Percentiles rank a stretch among this genome's conserved stretches.
These are phyloP conservation scores for Trichoderma asperellum DNA, from an alignment of 2,329 filamentous ascomycete species.

Conservation along the genomic window DNA sequence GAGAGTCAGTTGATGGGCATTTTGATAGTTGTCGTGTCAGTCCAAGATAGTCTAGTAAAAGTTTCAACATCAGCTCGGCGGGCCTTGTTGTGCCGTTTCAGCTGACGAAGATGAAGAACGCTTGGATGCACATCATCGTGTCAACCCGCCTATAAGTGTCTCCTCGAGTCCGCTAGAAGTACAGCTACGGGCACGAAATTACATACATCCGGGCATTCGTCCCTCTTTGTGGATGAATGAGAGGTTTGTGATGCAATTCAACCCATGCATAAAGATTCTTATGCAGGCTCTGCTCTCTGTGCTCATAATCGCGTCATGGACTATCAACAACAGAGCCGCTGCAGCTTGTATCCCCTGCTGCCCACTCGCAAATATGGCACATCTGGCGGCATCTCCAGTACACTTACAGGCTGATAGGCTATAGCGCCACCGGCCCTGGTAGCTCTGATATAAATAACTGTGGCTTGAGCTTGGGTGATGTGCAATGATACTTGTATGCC, in stretches of 20 bases:
- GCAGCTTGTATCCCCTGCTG: neutral
- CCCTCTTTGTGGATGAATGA: neutral
- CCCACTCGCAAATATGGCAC: no score
- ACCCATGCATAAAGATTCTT: neutral
- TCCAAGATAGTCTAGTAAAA: neutral
- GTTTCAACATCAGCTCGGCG: neutral
- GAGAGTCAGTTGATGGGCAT: neutral
- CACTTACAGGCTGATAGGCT: neutral
- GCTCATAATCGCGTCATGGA: constrained; percentile 23
- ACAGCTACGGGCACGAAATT: neutral
- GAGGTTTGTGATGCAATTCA: constrained; percentile 12
- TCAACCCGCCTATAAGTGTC: neutral
- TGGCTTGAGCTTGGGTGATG: neutral
- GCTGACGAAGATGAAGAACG: neutral
- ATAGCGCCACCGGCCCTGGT: neutral
- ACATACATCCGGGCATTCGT: neutral
- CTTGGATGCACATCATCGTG: neutral
- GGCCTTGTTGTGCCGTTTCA: neutral
- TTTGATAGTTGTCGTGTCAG: neutral
- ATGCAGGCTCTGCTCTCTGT: constrained; percentile 23
- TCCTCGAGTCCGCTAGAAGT: neutral
- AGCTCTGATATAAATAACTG: neutral
- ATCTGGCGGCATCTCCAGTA: neutral
- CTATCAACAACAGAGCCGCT: neutral
- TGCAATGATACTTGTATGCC: neutral